Base-by-base conservation (phyloP, 2,329 filamentous ascomycete genomes). In the Aspergillus clavatus region DNA sequence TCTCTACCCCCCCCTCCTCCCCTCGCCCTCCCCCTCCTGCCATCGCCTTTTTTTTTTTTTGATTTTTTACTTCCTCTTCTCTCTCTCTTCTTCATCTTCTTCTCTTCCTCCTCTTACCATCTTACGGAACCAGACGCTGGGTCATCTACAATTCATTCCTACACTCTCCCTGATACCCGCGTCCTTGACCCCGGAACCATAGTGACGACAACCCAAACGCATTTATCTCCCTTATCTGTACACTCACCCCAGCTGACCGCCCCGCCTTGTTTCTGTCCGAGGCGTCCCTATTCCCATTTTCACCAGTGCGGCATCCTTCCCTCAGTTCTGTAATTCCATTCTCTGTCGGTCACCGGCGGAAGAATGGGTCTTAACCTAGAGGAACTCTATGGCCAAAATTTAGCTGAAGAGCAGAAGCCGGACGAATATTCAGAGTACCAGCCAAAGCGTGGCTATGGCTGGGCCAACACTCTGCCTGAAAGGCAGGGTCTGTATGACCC, bases 401-500 rank as follows among this genome's bases (percentile, higher is more conserved):
- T 71, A 64, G 68, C 68, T 56, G 62, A 70, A 53, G 70, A 73
- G 56, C 62, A 69, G 53, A 51, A 58, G 46, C 65, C 67, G 39
- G 61, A 71, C 48, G 69, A 73, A 59, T 73, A 75, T 60, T 72
- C 69, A 59, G 77, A 80, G 61, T 74, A 73, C 56, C 73, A 78
- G 66, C 67, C 76, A 51, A 73, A 76, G 53, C 72, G 73, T 58
- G 77, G 83, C 59, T 96, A 91, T 82, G 83, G 89, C 70, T 97
- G 93, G 93, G 93, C 91, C 61, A 88, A 90, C 65, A 87, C 91
- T 66, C 81, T 98, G 61, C 93, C 93, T 65, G 82, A 94, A 80
- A 95, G 95, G 83, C 91, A 97, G 83, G 93, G 91, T 79, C 82
- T 98, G 41, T 98, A 98, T 69, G 90, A 97, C 74, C 93, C 93